phyloP scores from a whole-genome alignment of 257 asterid species.

The Cruciata laevipes region DNA sequence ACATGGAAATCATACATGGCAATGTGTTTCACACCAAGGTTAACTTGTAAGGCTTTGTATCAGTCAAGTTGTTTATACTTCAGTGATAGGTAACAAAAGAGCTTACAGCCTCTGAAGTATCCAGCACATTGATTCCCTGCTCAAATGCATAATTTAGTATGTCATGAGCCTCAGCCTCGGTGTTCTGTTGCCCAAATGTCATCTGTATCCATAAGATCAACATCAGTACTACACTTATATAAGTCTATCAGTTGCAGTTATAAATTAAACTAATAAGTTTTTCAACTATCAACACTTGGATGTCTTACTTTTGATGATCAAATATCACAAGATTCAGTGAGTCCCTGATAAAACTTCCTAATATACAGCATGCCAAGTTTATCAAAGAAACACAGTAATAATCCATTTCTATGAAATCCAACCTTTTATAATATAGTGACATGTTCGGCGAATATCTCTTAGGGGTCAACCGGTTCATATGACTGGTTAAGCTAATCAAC shows the following conservation, averaged over 20 bases:
- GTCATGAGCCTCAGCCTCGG: slow-evolving; percentile 93
- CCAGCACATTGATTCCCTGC: slow-evolving; percentile 66
- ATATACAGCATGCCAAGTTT: too few species aligned
- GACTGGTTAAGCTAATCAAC: background rate
- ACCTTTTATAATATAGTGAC: too few species aligned
- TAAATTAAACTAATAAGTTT: background rate
- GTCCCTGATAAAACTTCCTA: background rate
- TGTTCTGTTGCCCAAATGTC: slow-evolving; percentile 91
- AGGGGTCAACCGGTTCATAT: too few species aligned
- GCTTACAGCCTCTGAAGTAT: slow-evolving; percentile 75
- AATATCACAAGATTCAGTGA: background rate
- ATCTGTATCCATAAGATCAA: slow-evolving; percentile 37
- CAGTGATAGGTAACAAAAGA: slow-evolving; percentile 1
- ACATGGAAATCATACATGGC: background rate
- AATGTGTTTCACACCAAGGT: background rate
- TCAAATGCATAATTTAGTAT: slow-evolving; percentile 72
- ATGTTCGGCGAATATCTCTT: too few species aligned
- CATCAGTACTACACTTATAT: background rate
- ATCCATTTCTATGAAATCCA: background rate
- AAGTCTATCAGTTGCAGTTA: background rate
- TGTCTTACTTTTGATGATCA: background rate
- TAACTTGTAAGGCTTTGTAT: background rate
- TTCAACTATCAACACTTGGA: background rate
- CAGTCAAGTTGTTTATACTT: background rate
- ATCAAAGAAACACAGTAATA: too few species aligned